Base-by-base conservation (phyloP, 108 stramenopile genomes). In the Nitzschia sp. region DNA sequence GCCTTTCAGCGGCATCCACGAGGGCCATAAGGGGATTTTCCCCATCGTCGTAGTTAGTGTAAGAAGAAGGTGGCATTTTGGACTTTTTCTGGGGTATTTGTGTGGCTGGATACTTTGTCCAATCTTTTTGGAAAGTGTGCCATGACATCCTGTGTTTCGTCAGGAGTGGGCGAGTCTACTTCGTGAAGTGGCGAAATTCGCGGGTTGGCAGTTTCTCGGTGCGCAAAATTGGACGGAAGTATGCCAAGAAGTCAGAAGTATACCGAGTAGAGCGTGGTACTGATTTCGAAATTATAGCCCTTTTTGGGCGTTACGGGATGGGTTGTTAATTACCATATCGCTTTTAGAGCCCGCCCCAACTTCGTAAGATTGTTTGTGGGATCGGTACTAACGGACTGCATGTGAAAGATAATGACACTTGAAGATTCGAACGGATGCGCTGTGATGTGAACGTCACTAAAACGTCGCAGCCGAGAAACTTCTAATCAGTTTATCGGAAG, bases 1-100 rank as follows among this genome's bases (percentile, higher is more conserved):
- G n/a, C n/a, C n/a, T n/a, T 51, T 17, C 49, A 48, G 64, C 64
- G 2, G 64, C 64, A 49, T 64, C 64, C 3, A 48, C 64, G 8
- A 64, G 47, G 2, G 64, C 30, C 64, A 64, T 64, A 17, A 64
- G 28, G 2, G 64, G 64, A 51, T 42, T 42, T 42, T 42, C 38
- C 38, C 13, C 38, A 42, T 42, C 38, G 9, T n/a, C n/a, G n/a
- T n/a, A n/a, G n/a, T n/a, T n/a, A n/a, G n/a, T n/a, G n/a, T n/a
- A n/a, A n/a, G n/a, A n/a, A n/a, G n/a, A n/a, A n/a, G n/a, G n/a
- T n/a, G n/a, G 38, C 38, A 15, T 42, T 42, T 15, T 11, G 8
- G 38, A 8, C 15, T 42, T 42, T 42, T 42, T 11, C 38, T 11
- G 38, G 38, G 38, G 38, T 15, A 15, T 42, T 15, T 42, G 8